Conservation (phyloP, 2,329 filamentous ascomycete genomes). For the Penicillium psychrosexuale region DNA sequence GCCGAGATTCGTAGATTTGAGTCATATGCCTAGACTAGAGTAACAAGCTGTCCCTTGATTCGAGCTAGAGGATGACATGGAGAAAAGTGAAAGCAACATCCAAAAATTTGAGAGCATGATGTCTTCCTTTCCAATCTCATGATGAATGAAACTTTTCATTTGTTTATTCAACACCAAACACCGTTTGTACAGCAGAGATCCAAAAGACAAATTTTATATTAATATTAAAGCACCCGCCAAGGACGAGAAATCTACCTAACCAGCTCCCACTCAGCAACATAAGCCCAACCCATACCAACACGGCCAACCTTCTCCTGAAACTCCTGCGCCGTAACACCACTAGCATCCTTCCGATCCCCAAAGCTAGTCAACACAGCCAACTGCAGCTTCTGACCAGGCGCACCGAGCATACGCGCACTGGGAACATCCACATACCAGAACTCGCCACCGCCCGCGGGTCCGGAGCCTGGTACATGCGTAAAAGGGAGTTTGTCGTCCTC, state of each 20-base stretch:
- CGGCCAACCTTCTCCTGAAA: conserved; percentile 49
- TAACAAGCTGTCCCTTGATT: no score
- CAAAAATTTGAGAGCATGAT: no score
- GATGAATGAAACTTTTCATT: background rate
- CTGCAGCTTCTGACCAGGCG: conserved; percentile 64
- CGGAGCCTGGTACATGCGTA: conserved; percentile 46
- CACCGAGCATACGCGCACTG: conserved; percentile 61
- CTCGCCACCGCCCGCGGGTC: conserved; percentile 62
- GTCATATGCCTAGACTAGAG: no score
- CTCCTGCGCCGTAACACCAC: conserved; percentile 51
- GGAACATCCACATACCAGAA: conserved; percentile 78
- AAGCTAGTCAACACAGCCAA: conserved; percentile 61
- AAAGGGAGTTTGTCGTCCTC: conserved; percentile 68
- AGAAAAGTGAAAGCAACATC: no score
- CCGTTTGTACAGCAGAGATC: no score
- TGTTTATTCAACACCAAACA: no score
- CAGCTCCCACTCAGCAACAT: conserved; percentile 56
- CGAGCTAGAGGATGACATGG: no score
- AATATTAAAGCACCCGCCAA: background rate
- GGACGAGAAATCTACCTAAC: conserved; percentile 27
- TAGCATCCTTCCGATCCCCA: conserved; percentile 49
- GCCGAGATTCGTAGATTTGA: no score
- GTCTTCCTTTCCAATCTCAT: background rate
- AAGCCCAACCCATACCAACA: conserved; percentile 49
- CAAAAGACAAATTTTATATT: background rate